Evolutionary conservation across 1,284 basidiomycete genomes (phyloP), one percentile per base, ranked within the genome.

Genomic region (Salmacisia buchloeana): DNA sequence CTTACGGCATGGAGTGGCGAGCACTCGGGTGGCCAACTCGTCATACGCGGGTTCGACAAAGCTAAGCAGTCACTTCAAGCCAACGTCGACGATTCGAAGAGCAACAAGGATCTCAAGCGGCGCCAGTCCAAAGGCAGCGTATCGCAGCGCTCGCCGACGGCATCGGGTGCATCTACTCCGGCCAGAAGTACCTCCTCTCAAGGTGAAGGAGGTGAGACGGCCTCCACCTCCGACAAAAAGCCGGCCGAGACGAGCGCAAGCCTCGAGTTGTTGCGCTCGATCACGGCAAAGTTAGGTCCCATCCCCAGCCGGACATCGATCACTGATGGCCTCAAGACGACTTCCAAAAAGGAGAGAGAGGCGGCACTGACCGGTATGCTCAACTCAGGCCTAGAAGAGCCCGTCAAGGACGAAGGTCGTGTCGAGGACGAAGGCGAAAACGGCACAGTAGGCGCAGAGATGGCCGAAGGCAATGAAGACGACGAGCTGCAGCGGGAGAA

Each of bases 1-100:
- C 70, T 70, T 52, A 75, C 73, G 10, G 73, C 73, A 7, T 73
- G 71, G 70, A 64, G 60, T 13, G 73, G 73, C 21, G 71, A 71
- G 49, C 73, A 75, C 34, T 54, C 31, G 15, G 70, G 70, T 9
- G 70, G 70, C 15, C 68, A 68, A 54, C 62, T 72, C 25, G 63
- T 72, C 23, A 68, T 69, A 13, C 65, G 69, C 15, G 69, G 65
- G 9, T 67, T 33, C 35, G 63, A 67, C 31, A 54, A 61, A 9
- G 60, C 59, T 15, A 58, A 54, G 41, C 33, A 46, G 23, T 31
- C 65, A 27, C 45, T 67, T 21, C 46, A 56, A 27, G 59, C 59
- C 15, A 58, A 62, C 18, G 41, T 31, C 27, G 60, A 38, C 25
- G 62, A 63, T 13, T 27, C 36, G 29, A 52, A 36, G 4, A 27